Evolutionary conservation across 371 early-diverging fungal species (phyloP), one percentile per base, ranked within the genome.

Genomic region (Rhizomucor miehei): DNA sequence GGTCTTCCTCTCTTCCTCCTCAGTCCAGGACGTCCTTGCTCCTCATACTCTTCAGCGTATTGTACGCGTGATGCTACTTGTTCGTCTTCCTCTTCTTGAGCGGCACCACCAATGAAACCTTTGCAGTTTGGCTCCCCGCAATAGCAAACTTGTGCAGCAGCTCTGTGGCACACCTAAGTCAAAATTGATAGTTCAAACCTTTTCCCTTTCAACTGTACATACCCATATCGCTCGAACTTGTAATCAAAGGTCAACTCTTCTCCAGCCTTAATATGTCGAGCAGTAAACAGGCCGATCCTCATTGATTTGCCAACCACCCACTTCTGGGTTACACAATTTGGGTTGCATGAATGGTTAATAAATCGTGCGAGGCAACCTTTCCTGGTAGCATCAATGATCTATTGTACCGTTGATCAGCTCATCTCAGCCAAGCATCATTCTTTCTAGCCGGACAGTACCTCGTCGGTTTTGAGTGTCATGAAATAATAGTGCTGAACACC

Each of bases 401-500:
- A 29, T 14, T 47, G 17, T 6, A 8, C 41, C 24, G 19, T 14
- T 52, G 24, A 14, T 49, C 17, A 25, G 38, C 4, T 54, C 11
- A 29, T 3, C 29, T 5, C 29, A 29, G 29, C 29, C 8, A 29
- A n/a, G n/a, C n/a, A n/a, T n/a, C n/a, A n/a, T n/a, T n/a, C n/a
- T n/a, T n/a, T 29, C 29, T 8, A 29, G 8, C 29, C 8, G 3
- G 25, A 13, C 11, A 38, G 47, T 70, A 90, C 91, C 75, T 95
- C 94, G 60, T 92, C 89, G 13, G 84, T 78, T 51, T 92, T 92
- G 12, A 98, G 71, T 44, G 89, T 88, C 98, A 98, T 98, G 70
- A 95, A 98, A 57, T 99, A 99, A 66, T 96, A 96, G 63, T 99
- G 98, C 62, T 83, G 76, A 12, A 83, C 73, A n/a, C 94, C 93